These are phyloP conservation scores for Torulaspora quercuum DNA, from an alignment of 805 yeast species.

Conservation along the genomic window DNA sequence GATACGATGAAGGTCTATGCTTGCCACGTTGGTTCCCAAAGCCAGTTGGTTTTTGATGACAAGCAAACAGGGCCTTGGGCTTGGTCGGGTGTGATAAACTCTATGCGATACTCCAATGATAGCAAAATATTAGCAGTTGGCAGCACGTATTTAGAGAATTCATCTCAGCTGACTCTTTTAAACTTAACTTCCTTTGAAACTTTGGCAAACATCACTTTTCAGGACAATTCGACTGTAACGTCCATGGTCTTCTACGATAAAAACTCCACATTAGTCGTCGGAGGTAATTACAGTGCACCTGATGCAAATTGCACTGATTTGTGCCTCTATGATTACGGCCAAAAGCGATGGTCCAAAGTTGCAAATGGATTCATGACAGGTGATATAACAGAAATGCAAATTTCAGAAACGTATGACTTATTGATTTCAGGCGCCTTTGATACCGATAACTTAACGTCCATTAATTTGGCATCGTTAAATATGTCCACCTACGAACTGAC, in stretches of 20 bases:
- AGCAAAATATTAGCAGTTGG: slow-evolving; percentile 28
- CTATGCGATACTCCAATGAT: slow-evolving; percentile 29
- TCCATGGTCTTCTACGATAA: slow-evolving; percentile 42
- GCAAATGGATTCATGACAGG: slow-evolving; percentile 45
- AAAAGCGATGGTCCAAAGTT: slow-evolving; percentile 51
- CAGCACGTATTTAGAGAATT: slow-evolving; percentile 11
- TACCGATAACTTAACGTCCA: slow-evolving; percentile 34
- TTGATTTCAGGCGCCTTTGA: slow-evolving; percentile 54
- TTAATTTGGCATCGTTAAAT: slow-evolving; percentile 42
- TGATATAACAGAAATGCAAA: slow-evolving; percentile 50
- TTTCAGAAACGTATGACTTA: slow-evolving; percentile 40
- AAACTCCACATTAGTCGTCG: slow-evolving; percentile 49
- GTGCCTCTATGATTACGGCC: slow-evolving; percentile 59
- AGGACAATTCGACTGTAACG: slow-evolving; percentile 40
- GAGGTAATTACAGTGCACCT: slow-evolving; percentile 68
- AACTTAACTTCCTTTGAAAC: slow-evolving; percentile 47
- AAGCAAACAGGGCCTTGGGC: slow-evolving; percentile 13
- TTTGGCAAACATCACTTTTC: slow-evolving; percentile 38
- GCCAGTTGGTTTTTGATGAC: slow-evolving; percentile 11
- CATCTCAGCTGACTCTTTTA: slow-evolving; percentile 21
- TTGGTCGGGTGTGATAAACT: slow-evolving; percentile 22
- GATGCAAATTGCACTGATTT: slow-evolving; percentile 55
- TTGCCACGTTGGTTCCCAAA: slow-evolving; percentile 37
- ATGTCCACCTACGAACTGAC: slow-evolving; percentile 14
- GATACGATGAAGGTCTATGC: slow-evolving; percentile 52